These are phyloP conservation scores for Claviceps pazoutovae DNA, from an alignment of 2,329 filamentous ascomycete species.

Conservation along the genomic window DNA sequence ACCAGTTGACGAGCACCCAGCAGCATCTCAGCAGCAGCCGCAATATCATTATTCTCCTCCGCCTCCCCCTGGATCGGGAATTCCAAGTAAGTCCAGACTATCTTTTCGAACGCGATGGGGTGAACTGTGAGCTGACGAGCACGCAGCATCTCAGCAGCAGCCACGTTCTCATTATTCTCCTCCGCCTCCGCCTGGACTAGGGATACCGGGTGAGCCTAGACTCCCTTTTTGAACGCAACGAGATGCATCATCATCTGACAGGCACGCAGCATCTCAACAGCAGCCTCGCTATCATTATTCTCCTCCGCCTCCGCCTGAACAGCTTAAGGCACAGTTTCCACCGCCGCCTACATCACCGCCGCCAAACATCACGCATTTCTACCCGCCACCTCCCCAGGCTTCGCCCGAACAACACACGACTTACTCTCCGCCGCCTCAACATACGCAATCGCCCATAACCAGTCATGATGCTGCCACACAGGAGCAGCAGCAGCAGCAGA, in stretches of 20 bases:
- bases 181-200: conserved; percentile 5
- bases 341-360: conserved; percentile 34
- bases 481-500: conserved; percentile 8
- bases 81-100: conserved; percentile 13
- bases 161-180: conserved; percentile 5
- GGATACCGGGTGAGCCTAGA: no score
- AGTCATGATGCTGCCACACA: conserved; percentile 9
- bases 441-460: conserved; percentile 7
- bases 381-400: conserved; percentile 16
- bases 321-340: conserved; percentile 27
- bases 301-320: conserved; percentile 6
- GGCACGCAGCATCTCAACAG: conserved; percentile 9
- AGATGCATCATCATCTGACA: no score
- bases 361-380: conserved; percentile 31
- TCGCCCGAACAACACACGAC: conserved; percentile 6
- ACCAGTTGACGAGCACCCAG: neutral
- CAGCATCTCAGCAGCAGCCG: conserved; percentile 11
- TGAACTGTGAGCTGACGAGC: neutral
- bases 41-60: neutral
- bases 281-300: conserved; percentile 7
- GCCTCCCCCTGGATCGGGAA: neutral
- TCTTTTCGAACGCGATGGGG: neutral
- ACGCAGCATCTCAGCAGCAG: conserved; percentile 9
- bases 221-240: no score
- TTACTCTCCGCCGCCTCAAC: conserved; percentile 17